A percentile compares a stretch with the other conserved stretches of the same genome.
These are phyloP conservation scores for Xylariales sp. DNA, from an alignment of 2,329 filamentous ascomycete genomes.

Conservation along the genomic window DNA sequence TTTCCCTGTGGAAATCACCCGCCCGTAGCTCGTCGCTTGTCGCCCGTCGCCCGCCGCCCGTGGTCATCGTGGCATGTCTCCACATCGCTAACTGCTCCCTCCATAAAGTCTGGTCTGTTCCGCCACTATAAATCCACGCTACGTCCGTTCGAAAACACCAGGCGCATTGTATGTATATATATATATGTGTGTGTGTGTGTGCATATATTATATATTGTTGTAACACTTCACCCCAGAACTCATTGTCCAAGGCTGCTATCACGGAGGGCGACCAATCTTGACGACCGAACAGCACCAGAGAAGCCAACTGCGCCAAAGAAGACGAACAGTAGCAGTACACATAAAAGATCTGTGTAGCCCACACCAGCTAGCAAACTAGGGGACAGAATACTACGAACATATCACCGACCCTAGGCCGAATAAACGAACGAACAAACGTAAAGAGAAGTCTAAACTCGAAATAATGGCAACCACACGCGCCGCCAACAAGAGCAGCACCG, in stretches of 20 bases:
- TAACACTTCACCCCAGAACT: background rate
- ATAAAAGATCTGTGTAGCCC: background rate
- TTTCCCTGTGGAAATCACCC: background rate
- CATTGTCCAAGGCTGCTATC: background rate
- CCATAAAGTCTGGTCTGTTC: slow-evolving; percentile 9
- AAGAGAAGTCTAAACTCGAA: background rate
- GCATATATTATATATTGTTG: background rate
- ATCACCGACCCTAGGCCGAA: background rate
- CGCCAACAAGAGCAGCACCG: slow-evolving; percentile 38
- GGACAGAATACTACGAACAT: background rate
- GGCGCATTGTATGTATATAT: background rate
- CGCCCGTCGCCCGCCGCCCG: no score
- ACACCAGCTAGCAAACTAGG: background rate
- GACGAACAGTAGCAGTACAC: background rate
- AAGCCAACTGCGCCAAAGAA: background rate
- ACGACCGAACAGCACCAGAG: background rate
- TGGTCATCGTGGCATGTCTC: slow-evolving; percentile 9
- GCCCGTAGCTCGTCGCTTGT: no score
- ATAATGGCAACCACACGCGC: slow-evolving; percentile 50
- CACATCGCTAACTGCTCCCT: slow-evolving; percentile 9
- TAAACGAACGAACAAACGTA: background rate
- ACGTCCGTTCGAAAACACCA: background rate
- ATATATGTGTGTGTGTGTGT: no score
- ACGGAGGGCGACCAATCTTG: background rate
- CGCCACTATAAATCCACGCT: background rate